Evolutionary conservation across 2,329 filamentous ascomycete species (phyloP).

Genomic region (Botryotinia convoluta): DNA sequence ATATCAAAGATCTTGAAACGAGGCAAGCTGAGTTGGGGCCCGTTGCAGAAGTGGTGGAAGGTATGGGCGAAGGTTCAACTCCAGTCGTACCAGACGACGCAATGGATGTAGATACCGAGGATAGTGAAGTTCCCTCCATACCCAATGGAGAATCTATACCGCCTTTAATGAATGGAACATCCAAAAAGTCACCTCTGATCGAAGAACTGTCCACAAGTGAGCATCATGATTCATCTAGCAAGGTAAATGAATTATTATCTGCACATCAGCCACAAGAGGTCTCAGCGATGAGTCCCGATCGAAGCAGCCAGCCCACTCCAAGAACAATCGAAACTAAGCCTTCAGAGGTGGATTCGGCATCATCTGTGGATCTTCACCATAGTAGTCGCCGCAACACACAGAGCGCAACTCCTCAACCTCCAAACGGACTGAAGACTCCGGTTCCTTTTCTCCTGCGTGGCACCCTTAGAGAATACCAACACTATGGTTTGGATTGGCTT

Average conservation of each 20-base stretch:
- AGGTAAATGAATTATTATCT: neutral
- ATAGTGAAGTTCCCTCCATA: constrained; percentile 36
- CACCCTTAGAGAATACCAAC: constrained; percentile 90
- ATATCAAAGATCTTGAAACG: constrained; percentile 38
- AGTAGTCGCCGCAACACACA: constrained; percentile 37
- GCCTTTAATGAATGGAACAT: constrained; percentile 1
- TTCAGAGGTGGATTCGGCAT: constrained; percentile 38
- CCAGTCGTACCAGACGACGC: neutral
- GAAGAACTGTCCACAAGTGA: constrained; percentile 11
- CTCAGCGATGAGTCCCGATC: constrained; percentile 35
- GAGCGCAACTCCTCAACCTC: constrained; percentile 42
- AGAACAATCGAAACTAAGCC: constrained; percentile 39
- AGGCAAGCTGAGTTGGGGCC: constrained; percentile 24
- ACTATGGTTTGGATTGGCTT: constrained; percentile 95
- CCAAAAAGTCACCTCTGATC: constrained; percentile 7
- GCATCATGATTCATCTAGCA: constrained; percentile 1
- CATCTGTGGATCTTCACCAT: constrained; percentile 38
- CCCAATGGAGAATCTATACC: constrained; percentile 29
- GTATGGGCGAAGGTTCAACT: constrained; percentile 3
- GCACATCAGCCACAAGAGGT: constrained; percentile 21
- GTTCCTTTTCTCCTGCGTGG: constrained; percentile 83
- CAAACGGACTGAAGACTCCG: constrained; percentile 56
- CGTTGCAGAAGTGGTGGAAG: constrained; percentile 20
- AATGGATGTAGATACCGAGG: constrained; percentile 24
- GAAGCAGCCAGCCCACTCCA: constrained; percentile 40